Evolutionary conservation across 768 basidiomycete species (phyloP), one percentile per base, ranked within the genome.

Genomic region (Mycena filopes): DNA sequence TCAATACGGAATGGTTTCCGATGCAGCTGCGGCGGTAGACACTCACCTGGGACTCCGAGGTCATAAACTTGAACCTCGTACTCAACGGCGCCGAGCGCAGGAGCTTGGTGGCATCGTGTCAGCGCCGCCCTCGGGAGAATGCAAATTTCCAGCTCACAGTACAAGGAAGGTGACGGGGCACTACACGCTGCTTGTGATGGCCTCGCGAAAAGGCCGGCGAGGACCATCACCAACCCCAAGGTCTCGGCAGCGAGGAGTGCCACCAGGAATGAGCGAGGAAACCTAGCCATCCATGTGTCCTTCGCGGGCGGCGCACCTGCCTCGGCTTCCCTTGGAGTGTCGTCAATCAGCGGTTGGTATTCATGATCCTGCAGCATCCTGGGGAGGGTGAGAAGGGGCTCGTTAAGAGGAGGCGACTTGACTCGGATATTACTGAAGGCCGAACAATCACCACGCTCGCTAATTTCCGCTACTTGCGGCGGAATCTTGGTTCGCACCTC

Each of bases 31-130:
- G 21, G 38, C 25, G 7, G n/a, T n/a, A n/a, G n/a, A n/a, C n/a
- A 18, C 31, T 12, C 9, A 60, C 47, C 59, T 33, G 25, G 6
- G 21, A 61, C 61, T 21, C 60, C 65, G 8, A 56, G 55, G 29
- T 66, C 15, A 51, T 60, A 66, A 11, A 66, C 65, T 11, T 23
- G 16, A n/a, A 65, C 63, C 36, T 65, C 56, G 29, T 65, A 23
- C 28, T 65, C 63, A n/a, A 65, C 56, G 3, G 60, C 65, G 7
- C 50, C 54, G 21, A 55, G 53, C 8, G 65, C 65, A 7, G 65
- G 65, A n/a, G 65, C 65, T 66, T 23, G n/a, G 26, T 18, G n/a
- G 8, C 5, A 31, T 41, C 20, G 23, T 18, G 21, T 47, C 58
- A 51, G 20, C 33, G 33, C 15, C 23, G 38, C 21, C 40, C 11